Base-by-base conservation (phyloP, 106 monocot species). In the Dendrobium chrysotoxum region DNA sequence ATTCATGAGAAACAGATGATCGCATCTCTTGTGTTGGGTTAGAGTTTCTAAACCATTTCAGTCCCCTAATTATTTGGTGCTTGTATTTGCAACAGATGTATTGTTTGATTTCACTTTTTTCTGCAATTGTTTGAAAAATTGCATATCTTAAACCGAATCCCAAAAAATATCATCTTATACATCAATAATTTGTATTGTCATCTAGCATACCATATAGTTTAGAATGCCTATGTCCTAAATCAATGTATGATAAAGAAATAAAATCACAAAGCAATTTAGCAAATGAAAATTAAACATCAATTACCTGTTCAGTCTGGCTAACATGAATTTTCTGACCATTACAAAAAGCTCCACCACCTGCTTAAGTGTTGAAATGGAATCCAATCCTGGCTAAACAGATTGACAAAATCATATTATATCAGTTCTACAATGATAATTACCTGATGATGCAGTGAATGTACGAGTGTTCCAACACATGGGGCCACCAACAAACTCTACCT, bases 381-480 rank as follows among this genome's bases (percentile, higher is more conserved):
- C 25, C 41, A 16, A 79, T 38, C 75, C 67, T 17, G 68, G 40
- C 23, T 77, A 50, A 76, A 26, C 76, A 76, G 26, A 76, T 46
- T 26, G n/a, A 47, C n/a, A 28, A 50, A 76, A 8, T 46, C 40
- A 74, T 39, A 75, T 46, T 58, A 13, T 7, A 58, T 86, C 16
- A 41, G 57, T 65, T 15, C 31, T 21, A 46, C 61, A 77, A 17
- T 61, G 50, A 23, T 12, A 47, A 47, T 85, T 81, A 95, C 99
- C 71, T 78, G 99, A 80, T 70, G 90, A 87, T 78, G 99, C 99
- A 78, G 86, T 75, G 86, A 93, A 90, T 26, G 86, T 91, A 18
- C 99, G 92, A 85, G 99, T 93, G 86, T 90, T 91, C 99, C 99
- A 99, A 84, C 99, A 99, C 99, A 99, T 91, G 42, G 95, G 90